Percentiles rank a stretch among this genome's conserved stretches.
Conservation (phyloP, 148 eudicot genomes). For the Fagopyrum homotropicum region DNA sequence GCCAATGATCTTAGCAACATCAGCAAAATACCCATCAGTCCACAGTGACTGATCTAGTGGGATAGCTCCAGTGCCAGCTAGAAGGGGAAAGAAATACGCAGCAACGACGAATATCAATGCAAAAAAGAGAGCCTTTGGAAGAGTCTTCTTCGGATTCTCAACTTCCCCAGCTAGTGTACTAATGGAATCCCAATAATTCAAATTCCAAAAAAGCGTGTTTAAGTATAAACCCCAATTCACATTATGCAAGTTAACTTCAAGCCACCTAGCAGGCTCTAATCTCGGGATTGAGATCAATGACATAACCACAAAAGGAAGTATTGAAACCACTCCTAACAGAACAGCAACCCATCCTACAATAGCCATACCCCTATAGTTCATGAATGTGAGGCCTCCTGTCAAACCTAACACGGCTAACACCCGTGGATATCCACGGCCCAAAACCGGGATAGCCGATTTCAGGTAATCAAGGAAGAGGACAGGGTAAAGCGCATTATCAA, state of each 20-base stretch:
- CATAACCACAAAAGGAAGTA: constrained; percentile 17
- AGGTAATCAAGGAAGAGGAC: constrained; percentile 17
- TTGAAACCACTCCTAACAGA: constrained; percentile 12
- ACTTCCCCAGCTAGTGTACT: constrained; percentile 17
- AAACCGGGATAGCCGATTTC: constrained; percentile 6
- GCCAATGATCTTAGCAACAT: constrained; percentile 13
- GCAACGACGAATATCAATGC: constrained; percentile 12
- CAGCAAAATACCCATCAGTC: constrained; percentile 17
- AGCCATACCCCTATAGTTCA: constrained; percentile 14
- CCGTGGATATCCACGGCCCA: constrained; percentile 11
- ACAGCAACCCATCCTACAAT: constrained; percentile 20
- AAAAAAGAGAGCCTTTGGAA: constrained; percentile 14
- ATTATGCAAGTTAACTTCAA: constrained; percentile 3
- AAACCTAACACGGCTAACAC: constrained; percentile 9
- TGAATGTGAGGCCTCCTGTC: constrained; percentile 13
- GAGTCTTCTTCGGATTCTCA: constrained; percentile 15
- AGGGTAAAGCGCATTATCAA: constrained; percentile 17
- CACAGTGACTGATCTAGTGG: constrained; percentile 4
- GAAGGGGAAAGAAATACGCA: constrained; percentile 17
- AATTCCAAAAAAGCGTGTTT: constrained; percentile 14
- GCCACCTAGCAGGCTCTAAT: constrained; percentile 13
- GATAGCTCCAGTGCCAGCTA: constrained; percentile 16
- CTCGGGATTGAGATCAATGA: constrained; percentile 10
- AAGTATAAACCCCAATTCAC: constrained; percentile 14
- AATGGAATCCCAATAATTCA: constrained; percentile 15